Conservation (phyloP, 1,284 basidiomycete species). For the Trametes polyzona region DNA sequence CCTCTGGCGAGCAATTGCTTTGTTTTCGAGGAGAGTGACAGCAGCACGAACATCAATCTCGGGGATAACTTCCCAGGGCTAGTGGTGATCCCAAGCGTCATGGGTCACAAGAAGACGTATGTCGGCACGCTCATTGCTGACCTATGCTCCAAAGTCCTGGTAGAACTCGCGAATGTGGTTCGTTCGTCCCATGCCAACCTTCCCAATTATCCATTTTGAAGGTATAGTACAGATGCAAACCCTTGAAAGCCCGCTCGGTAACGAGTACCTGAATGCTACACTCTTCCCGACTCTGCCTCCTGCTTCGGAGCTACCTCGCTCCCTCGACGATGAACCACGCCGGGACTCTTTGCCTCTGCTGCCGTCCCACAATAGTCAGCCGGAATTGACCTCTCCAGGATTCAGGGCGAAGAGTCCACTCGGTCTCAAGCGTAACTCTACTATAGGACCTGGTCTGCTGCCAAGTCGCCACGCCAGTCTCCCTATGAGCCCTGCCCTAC, state of each 20-base stretch:
- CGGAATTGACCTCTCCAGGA: constrained; percentile 52
- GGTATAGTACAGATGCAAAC: constrained; percentile 53
- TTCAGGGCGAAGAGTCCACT: constrained; percentile 43
- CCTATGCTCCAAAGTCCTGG: constrained; percentile 82
- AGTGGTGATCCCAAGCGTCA: constrained; percentile 75
- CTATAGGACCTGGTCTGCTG: constrained; percentile 42
- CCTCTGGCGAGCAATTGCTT: constrained; percentile 79
- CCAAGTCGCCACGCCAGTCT: constrained; percentile 53
- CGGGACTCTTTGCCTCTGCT: constrained; percentile 49
- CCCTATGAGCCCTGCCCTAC: constrained; percentile 38
- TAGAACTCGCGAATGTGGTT: constrained; percentile 81
- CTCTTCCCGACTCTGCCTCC: constrained; percentile 64
- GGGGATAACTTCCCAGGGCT: constrained; percentile 65
- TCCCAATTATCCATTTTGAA: constrained; percentile 25
- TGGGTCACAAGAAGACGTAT: constrained; percentile 82
- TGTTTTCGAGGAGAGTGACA: constrained; percentile 78
- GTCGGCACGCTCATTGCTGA: constrained; percentile 86
- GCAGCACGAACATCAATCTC: constrained; percentile 54
- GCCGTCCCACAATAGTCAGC: constrained; percentile 57
- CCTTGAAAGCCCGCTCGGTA: constrained; percentile 72
- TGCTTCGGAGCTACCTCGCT: constrained; percentile 58
- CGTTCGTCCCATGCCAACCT: constrained; percentile 29
- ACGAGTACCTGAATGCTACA: constrained; percentile 73
- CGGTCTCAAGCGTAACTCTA: constrained; percentile 55
- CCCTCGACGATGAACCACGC: constrained; percentile 48